Evolutionary conservation across 164 flowering plant genomes (phyloP).

Genomic region (Magnolia kwangsiensis): DNA sequence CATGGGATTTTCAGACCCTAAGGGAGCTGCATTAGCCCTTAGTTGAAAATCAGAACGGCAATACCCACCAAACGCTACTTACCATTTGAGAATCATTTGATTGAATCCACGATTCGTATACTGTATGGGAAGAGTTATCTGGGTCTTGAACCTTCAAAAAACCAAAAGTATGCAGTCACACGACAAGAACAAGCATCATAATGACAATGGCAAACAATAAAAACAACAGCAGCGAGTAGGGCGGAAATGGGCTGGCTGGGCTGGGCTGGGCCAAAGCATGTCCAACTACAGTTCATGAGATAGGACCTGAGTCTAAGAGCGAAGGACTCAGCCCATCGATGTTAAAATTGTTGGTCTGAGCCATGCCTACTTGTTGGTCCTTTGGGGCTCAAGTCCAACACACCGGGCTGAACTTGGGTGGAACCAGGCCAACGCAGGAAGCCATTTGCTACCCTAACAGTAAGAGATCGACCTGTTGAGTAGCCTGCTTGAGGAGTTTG

Average conservation of each 20-base stretch:
- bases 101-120: constrained; percentile 60
- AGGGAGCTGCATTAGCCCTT: background rate
- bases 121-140: constrained; percentile 54
- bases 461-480: constrained; percentile 47
- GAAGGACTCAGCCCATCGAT: too few relatives aligned
- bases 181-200: background rate
- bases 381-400: too few relatives aligned
- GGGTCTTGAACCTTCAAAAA: constrained; percentile 69
- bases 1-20: background rate
- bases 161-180: background rate
- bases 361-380: too few relatives aligned
- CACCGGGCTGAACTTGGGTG: too few relatives aligned
- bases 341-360: too few relatives aligned
- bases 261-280: background rate
- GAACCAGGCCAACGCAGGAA: too few relatives aligned
- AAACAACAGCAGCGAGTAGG: background rate
- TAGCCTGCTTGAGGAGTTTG: constrained; percentile 49
- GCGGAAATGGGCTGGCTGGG: too few relatives aligned
- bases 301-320: too few relatives aligned
- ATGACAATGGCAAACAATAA: background rate
- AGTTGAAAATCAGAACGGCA: background rate
- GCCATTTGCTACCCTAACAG: too few relatives aligned
- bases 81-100: constrained; percentile 35
- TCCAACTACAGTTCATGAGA: background rate
- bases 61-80: constrained; percentile 12